These are phyloP conservation scores for Wickerhamomyces silvicola DNA, from an alignment of 805 yeast genomes.

Conservation along the genomic window DNA sequence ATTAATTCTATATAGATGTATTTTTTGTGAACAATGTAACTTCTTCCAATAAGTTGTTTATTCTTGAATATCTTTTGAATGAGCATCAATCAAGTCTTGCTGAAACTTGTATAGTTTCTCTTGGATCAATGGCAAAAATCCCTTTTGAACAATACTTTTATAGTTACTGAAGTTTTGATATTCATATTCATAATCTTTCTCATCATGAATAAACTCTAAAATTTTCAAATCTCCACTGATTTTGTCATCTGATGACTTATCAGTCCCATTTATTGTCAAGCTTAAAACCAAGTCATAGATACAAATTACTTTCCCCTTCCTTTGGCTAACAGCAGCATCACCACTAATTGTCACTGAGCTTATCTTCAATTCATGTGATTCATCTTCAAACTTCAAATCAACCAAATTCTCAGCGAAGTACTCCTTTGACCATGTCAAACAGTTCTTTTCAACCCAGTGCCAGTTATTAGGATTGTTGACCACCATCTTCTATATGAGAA, in stretches of 20 bases:
- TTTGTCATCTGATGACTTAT: slow-evolving; percentile 23
- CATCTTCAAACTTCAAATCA: slow-evolving; percentile 16
- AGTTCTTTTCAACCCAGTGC: slow-evolving; percentile 72
- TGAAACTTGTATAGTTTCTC: slow-evolving; percentile 52
- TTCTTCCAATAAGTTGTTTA: slow-evolving; percentile 3
- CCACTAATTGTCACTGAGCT: slow-evolving; percentile 45
- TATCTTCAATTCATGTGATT: slow-evolving; percentile 25
- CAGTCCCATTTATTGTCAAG: slow-evolving; percentile 37
- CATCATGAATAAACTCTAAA: slow-evolving; percentile 75
- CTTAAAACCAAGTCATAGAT: slow-evolving; percentile 59
- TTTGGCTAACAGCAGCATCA: slow-evolving; percentile 77
- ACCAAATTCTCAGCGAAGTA: slow-evolving; percentile 38
- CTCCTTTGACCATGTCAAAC: slow-evolving; percentile 54
- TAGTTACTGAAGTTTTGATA: slow-evolving; percentile 37
- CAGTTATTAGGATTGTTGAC: slow-evolving; percentile 70
- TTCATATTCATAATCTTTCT: slow-evolving; percentile 56
- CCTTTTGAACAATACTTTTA: slow-evolving; percentile 33
- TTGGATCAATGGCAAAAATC: slow-evolving; percentile 47
- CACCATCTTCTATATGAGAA: slow-evolving; percentile 45
- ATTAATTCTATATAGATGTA: neutral
- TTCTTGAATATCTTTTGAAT: slow-evolving; percentile 59
- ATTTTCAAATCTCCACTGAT: slow-evolving; percentile 40
- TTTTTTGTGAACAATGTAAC: neutral
- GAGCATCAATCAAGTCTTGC: slow-evolving; percentile 51
- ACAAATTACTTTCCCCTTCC: slow-evolving; percentile 76